Evolutionary conservation across 2,329 filamentous ascomycete genomes (phyloP).

Genomic region (Achaetomium macrosporum): DNA sequence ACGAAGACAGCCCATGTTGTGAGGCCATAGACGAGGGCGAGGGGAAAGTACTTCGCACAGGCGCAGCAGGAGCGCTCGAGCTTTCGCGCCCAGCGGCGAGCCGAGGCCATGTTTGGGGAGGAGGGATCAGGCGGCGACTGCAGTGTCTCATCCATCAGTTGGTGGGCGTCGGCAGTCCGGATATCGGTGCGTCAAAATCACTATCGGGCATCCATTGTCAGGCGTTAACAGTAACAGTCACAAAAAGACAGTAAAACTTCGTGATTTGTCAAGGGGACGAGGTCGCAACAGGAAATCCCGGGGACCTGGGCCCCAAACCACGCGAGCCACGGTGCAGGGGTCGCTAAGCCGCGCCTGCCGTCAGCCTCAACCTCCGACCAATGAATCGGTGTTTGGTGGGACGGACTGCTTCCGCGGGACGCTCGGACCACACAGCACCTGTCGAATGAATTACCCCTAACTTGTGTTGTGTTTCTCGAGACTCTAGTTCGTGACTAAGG

Average conservation of each 20-base stretch:
- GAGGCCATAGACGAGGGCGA: slow-evolving; percentile 80
- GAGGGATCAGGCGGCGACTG: slow-evolving; percentile 1
- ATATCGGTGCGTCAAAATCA: neutral
- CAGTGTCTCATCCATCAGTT: slow-evolving; percentile 23
- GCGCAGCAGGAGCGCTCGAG: slow-evolving; percentile 80
- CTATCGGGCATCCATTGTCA: slow-evolving; percentile 1
- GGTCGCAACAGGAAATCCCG: slow-evolving; percentile 8
- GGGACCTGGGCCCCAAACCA: slow-evolving; percentile 4
- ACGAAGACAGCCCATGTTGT: slow-evolving; percentile 96
- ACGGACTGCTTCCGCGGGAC: slow-evolving; percentile 1
- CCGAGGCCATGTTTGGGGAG: slow-evolving; percentile 36
- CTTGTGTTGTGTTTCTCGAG: too few relatives aligned
- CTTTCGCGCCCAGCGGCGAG: slow-evolving; percentile 58
- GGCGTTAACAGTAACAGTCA: too few relatives aligned
- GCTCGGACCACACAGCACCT: slow-evolving; percentile 5
- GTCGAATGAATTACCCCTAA: neutral
- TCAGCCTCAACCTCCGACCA: slow-evolving; percentile 6
- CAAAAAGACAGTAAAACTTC: too few relatives aligned
- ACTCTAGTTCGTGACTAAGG: too few relatives aligned
- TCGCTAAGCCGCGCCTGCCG: neutral
- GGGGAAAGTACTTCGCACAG: slow-evolving; percentile 74
- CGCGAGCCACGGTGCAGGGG: slow-evolving; percentile 2
- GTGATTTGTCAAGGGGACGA: neutral
- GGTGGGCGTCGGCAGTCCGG: neutral
- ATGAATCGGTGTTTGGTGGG: neutral